Base-by-base conservation (phyloP, 805 yeast genomes). In the Pichia nanzhaoensis region DNA sequence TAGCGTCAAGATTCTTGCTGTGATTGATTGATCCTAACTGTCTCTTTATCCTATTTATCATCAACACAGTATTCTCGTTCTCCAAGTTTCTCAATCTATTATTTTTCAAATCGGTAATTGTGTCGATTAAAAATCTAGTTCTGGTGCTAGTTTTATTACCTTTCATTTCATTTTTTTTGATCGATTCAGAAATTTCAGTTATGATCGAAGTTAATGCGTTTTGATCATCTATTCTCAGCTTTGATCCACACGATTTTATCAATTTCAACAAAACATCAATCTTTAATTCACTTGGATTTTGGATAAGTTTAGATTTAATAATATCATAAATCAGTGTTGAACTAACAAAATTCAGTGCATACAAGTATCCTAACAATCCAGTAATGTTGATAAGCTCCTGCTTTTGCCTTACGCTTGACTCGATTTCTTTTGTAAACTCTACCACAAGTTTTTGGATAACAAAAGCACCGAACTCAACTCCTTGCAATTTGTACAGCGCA, bases 211-310 rank as follows among this genome's bases (percentile, higher is more conserved):
- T 89, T 44, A 93, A 70, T 0, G 96, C 82, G 9, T 74, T 63
- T 1, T 98, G 95, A 60, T 93, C 99, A 60, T 93, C 99, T 4
- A 85, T 67, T 58, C 99, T 78, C 64, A 93, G 76, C 57, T 86
- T 87, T 9, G 80, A 74, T 37, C 99, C 99, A 10, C 89, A 77
- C 31, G 78, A 78, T 41, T 84, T 75, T 18, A 93, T 70, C 17
- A 91, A 68, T 52, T 82, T 77, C 42, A 91, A 66, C 40, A 93
- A 68, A 16, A 87, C 63, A 54, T 90, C 98, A 2, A 95, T 84
- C 51, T 83, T 82, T 17, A 68, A 53, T 60, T 90, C 96, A 45
- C 76, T 72, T 2, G 78, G 74, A 5, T 65, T 62, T 17, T 68
- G 65, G 2, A 64, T 49, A 14, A 65, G 44, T 34, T 63, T 61